Conservation (phyloP, 2,329 filamentous ascomycete genomes). For the Tolypocladium tundrense region DNA sequence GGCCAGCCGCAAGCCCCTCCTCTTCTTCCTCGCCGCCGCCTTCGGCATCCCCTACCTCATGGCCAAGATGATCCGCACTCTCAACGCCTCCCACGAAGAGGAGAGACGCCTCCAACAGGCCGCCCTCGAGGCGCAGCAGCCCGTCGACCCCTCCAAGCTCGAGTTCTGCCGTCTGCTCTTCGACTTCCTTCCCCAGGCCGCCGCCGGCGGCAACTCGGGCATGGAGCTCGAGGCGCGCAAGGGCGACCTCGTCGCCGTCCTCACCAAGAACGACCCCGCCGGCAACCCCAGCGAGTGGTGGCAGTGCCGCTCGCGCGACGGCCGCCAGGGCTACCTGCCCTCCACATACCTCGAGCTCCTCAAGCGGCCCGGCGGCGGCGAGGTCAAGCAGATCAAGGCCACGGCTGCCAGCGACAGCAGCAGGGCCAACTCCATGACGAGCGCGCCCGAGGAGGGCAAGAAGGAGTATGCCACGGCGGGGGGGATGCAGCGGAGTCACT, state of each 20-base stretch:
- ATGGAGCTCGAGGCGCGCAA: constrained; percentile 89
- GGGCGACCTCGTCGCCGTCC: constrained; percentile 87
- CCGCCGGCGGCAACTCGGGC: constrained; percentile 31
- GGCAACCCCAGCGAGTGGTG: constrained; percentile 95
- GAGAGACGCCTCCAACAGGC: constrained; percentile 46
- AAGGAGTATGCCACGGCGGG: constrained; percentile 42
- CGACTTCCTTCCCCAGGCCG: constrained; percentile 74
- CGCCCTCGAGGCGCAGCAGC: constrained; percentile 38
- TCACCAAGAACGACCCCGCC: constrained; percentile 84
- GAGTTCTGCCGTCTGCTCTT: constrained; percentile 94
- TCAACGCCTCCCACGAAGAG: constrained; percentile 78
- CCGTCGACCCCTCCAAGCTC: constrained; percentile 78
- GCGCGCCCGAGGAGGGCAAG: constrained; percentile 32
- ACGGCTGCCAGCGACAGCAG: constrained; percentile 34
- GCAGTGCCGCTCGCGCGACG: constrained; percentile 84
- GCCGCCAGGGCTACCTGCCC: constrained; percentile 83
- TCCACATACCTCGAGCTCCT: constrained; percentile 79
- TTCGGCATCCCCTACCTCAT: constrained; percentile 95
- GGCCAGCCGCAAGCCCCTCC: constrained; percentile 87
- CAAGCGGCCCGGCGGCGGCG: constrained; percentile 36
- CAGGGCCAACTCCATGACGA: constrained; percentile 41
- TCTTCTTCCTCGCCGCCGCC: constrained; percentile 90
- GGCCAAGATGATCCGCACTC: constrained; percentile 83
- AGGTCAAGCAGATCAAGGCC: constrained; percentile 41
- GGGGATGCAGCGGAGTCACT: constrained; percentile 48